These are phyloP conservation scores for Corymbia calophylla DNA, from an alignment of 441 rosid species.

Conservation along the genomic window DNA sequence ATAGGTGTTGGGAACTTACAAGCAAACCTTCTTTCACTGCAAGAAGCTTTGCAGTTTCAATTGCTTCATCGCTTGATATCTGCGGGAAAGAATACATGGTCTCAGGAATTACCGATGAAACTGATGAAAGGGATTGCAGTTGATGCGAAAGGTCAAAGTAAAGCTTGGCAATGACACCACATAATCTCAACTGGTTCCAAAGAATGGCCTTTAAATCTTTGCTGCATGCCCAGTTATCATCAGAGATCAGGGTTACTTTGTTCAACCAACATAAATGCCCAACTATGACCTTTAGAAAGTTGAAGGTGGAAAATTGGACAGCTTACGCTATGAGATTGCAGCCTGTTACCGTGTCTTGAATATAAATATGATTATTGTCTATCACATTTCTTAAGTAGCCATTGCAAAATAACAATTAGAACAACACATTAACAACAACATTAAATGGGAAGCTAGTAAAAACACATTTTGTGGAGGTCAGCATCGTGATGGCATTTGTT, in stretches of 20 bases:
- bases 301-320: background rate
- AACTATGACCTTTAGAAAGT: background rate
- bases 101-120: background rate
- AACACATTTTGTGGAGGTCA: background rate
- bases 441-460: background rate
- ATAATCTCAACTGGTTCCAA: background rate
- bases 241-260: background rate
- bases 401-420: background rate
- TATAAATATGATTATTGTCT: background rate
- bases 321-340: background rate
- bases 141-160: background rate
- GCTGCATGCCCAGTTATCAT: background rate
- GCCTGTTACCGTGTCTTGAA: background rate
- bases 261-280: background rate
- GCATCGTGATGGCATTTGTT: background rate
- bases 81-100: background rate
- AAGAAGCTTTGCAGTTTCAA: background rate
- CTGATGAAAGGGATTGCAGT: background rate
- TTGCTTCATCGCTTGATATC: background rate
- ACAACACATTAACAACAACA: background rate
- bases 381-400: background rate
- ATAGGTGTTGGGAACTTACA: background rate
- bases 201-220: background rate
- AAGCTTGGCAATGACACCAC: background rate
- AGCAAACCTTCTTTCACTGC: background rate